Base-by-base conservation (phyloP, 768 basidiomycete genomes). In the Suillus plorans region DNA sequence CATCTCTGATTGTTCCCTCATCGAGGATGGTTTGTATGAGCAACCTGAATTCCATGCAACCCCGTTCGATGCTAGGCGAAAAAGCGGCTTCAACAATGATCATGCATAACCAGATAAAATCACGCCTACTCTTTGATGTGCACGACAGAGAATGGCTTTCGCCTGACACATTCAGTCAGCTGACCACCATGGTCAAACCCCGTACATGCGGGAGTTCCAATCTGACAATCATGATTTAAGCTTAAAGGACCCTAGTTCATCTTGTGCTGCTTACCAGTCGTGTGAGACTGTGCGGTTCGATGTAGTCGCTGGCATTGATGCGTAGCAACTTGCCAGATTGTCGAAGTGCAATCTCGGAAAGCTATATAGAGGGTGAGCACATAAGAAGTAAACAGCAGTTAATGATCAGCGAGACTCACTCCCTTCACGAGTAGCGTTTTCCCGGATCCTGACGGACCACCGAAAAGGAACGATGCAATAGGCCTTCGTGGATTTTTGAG, bases 231-330 rank as follows among this genome's bases (percentile, higher is more conserved):
- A 31, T 31, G 34, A 42, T 45, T 42, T n/a, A 47, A 47, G 45
- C n/a, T n/a, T 47, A n/a, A 3, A n/a, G 20, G 45, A n/a, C n/a
- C n/a, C 10, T 47, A n/a, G 10, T 10, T 47, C 2, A 47, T 2
- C 4, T 47, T 4, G 4, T 10, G n/a, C 45, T n/a, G 45, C 45
- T 28, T 14, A 65, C 64, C 62, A 84, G 70, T 6, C 82, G 71
- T 2, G 80, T 78, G 55, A 85, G 72, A 7, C 79, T 76, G 65
- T 84, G 83, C 45, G 71, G 68, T 64, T 71, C 76, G 56, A 79
- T 74, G 71, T 83, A 82, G 60, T 83, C 80, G 45, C 77, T 75
- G 74, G 80, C 81, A 63, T 83, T 81, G 71, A 82, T 80, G 61
- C 78, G 76, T 55, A 80, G 76, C 67, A 81, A 67, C 4, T 76